These are phyloP conservation scores for Pseudisothecium myosuroides DNA, from an alignment of 225 moss, liverwort and hornwort genomes.

Conservation along the genomic window DNA sequence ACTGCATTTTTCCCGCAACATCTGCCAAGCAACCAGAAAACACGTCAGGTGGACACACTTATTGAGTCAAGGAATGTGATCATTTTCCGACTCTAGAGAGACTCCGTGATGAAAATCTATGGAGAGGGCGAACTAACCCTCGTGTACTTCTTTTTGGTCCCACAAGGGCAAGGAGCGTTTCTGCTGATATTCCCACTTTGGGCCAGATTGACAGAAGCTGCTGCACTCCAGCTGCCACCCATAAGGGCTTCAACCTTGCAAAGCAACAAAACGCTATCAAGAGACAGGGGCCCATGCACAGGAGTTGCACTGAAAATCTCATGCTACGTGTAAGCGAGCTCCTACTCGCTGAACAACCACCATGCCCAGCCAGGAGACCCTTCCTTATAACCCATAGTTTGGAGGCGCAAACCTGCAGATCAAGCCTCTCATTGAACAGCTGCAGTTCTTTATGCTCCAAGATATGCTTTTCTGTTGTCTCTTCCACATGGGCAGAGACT, in stretches of 20 bases:
- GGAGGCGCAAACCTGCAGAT: slow-evolving; percentile 57
- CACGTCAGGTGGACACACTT: not conserved
- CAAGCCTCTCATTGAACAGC: slow-evolving; percentile 42
- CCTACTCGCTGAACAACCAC: too few species aligned
- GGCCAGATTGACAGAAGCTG: slow-evolving; percentile 81
- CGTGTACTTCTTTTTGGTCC: slow-evolving; percentile 91
- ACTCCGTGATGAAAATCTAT: not conserved
- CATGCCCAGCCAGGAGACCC: slow-evolving; percentile 27
- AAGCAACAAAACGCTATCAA: not conserved
- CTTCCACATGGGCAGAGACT: not conserved
- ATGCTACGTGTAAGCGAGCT: not conserved
- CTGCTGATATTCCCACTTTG: slow-evolving; percentile 67
- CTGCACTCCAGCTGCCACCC: slow-evolving; percentile 88
- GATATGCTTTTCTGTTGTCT: not conserved
- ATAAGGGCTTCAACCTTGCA: slow-evolving; percentile 75
- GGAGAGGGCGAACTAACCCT: slow-evolving; percentile 29
- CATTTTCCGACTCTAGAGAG: not conserved
- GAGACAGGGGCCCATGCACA: not conserved
- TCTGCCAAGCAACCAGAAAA: slow-evolving; percentile 5
- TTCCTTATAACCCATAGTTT: slow-evolving; percentile 52
- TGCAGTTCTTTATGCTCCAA: not conserved
- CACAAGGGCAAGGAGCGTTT: slow-evolving; percentile 76
- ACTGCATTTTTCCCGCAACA: slow-evolving; percentile 38
- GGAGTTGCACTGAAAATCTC: not conserved
- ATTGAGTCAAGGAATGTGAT: not conserved